A percentile compares a stretch with the other conserved stretches of the same genome.
phyloP scores from a whole-genome alignment of 352 stramenopile species.

The Phytophthora meadii region DNA sequence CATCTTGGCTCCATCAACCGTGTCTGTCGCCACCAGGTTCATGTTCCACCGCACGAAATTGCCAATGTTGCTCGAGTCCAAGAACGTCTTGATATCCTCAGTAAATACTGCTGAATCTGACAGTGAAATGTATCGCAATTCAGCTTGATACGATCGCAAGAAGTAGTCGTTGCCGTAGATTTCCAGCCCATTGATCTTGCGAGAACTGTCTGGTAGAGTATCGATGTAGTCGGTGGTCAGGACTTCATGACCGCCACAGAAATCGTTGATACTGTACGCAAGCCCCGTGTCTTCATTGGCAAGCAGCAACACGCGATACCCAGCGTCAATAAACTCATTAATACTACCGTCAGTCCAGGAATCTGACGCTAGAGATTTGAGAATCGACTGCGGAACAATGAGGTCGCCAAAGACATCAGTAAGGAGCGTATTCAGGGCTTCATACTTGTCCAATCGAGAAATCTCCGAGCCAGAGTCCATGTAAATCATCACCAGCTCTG shows the following conservation, averaged over 20 bases:
- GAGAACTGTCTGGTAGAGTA: constrained; percentile 38
- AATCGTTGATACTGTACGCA: constrained; percentile 45
- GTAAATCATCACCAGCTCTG: constrained; percentile 59
- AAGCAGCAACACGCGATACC: constrained; percentile 50
- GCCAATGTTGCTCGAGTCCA: constrained; percentile 46
- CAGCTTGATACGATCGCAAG: constrained; percentile 50
- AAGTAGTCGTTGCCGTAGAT: constrained; percentile 61
- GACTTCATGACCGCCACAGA: constrained; percentile 50
- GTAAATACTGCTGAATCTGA: constrained; percentile 34
- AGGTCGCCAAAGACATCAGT: constrained; percentile 52
- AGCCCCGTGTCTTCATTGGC: constrained; percentile 54
- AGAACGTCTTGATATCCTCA: constrained; percentile 33
- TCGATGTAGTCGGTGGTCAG: constrained; percentile 49
- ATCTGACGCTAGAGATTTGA: constrained; percentile 40
- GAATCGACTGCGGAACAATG: constrained; percentile 39
- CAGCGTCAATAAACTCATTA: constrained; percentile 44
- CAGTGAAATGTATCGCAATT: constrained; percentile 62
- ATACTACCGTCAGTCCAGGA: constrained; percentile 46
- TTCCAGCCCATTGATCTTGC: constrained; percentile 45
- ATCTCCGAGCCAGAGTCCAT: constrained; percentile 59
- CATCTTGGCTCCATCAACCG: constrained; percentile 56
- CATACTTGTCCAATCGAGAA: constrained; percentile 31
- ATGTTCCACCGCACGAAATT: constrained; percentile 66
- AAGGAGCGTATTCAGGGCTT: constrained; percentile 45
- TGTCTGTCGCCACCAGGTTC: constrained; percentile 57